Evolutionary conservation across 805 yeast species (phyloP), one percentile per base, ranked within the genome.

Genomic region (Cyberlindnera xishuangbannaensis): DNA sequence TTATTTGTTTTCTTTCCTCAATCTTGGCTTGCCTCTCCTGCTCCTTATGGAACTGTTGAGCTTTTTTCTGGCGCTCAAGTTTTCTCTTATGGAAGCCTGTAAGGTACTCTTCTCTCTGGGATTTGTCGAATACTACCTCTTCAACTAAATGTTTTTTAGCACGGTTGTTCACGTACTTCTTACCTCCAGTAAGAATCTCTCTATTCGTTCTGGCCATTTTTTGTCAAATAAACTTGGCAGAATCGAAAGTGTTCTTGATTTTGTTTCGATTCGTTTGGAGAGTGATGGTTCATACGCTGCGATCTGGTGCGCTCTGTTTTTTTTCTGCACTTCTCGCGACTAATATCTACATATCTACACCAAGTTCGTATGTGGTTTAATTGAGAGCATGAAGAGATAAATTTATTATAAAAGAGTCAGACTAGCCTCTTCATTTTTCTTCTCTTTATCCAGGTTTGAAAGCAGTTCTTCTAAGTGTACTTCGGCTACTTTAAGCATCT

Each of bases 81-180:
- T 90, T 90, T 52, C 98, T 73, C 62, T 90, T 90, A 59, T 92
- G 97, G 58, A 90, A 90, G 25, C 98, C 98, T 3, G 97, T 90
- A 45, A 90, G 63, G 56, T 78, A 90, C 40, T 90, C 95, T 56
- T 68, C 61, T 55, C 97, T 64, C n/a, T 82, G 71, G 14, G 71
- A 83, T 43, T 76, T 74, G 58, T 92, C 92, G 56, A 87, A 92
- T 2, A 73, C 76, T 18, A 92, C 94, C 56, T 86, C 96, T 18
- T 75, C 88, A 3, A 84, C 87, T 25, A 86, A 70, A 52, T 71
- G 74, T 53, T 75, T 71, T 54, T 73, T 75, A 21, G 69, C 67
- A 52, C 77, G 80, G 45, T 78, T 81, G 33, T 74, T 73, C 13
- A 80, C 78, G 57, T 87, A 88, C 47, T 71, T 73, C 58, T 81